These are phyloP conservation scores for Candida boidinii DNA, from an alignment of 805 yeast species.

Conservation along the genomic window DNA sequence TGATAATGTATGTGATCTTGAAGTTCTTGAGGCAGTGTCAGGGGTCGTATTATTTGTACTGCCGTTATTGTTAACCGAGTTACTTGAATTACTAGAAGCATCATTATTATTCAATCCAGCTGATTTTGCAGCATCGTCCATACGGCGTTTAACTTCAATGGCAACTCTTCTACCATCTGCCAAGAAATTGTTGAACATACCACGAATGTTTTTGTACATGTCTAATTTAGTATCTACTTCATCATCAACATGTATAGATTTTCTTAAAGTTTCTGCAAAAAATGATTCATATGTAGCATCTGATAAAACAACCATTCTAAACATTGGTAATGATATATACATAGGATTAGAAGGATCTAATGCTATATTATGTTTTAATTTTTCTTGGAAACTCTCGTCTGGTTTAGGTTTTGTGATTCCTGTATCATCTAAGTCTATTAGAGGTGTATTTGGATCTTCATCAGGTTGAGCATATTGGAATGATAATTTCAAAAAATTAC, in stretches of 20 bases:
- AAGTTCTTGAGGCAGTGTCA: slow-evolving; percentile 6
- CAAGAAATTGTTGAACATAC: slow-evolving; percentile 82
- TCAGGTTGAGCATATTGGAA: slow-evolving; percentile 83
- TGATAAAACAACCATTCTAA: slow-evolving; percentile 89
- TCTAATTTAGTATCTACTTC: slow-evolving; percentile 31
- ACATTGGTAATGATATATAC: slow-evolving; percentile 71
- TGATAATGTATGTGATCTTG: slow-evolving; percentile 14
- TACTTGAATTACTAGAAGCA: neutral
- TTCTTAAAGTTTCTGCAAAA: slow-evolving; percentile 59
- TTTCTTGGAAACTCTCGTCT: slow-evolving; percentile 17
- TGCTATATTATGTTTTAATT: slow-evolving; percentile 64
- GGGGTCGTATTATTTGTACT: neutral
- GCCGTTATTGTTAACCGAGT: neutral
- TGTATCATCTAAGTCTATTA: slow-evolving; percentile 36
- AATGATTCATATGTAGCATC: slow-evolving; percentile 88
- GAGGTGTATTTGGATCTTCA: slow-evolving; percentile 32
- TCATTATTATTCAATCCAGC: slow-evolving; percentile 2
- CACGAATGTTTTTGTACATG: slow-evolving; percentile 55
- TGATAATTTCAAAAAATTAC: slow-evolving; percentile 77
- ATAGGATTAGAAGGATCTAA: slow-evolving; percentile 75
- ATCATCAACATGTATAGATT: slow-evolving; percentile 59
- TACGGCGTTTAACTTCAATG: slow-evolving; percentile 76
- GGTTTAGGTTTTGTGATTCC: slow-evolving; percentile 13
- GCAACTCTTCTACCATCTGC: slow-evolving; percentile 94
- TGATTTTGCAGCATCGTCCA: slow-evolving; percentile 65